These are phyloP conservation scores for Cladosporium halotolerans DNA, from an alignment of 2,329 filamentous ascomycete species.

Conservation along the genomic window DNA sequence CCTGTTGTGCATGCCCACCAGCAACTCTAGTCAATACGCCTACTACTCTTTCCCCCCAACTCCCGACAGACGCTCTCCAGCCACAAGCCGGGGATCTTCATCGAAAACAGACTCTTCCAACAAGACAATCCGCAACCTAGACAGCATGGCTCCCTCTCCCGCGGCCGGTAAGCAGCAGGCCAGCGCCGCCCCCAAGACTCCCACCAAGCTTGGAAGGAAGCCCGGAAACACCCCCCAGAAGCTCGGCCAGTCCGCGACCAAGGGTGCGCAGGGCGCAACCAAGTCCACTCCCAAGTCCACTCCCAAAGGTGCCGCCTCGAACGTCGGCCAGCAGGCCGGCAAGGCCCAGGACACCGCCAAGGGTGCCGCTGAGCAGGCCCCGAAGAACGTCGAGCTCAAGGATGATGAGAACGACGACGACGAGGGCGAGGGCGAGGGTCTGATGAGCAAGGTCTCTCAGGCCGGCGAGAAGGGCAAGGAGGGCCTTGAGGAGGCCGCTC, in stretches of 20 bases:
- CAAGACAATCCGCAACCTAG: slow-evolving; percentile 25
- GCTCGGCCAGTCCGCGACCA: slow-evolving; percentile 34
- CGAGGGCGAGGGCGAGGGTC: slow-evolving; percentile 30
- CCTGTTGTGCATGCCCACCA: slow-evolving; percentile 40
- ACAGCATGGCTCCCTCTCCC: slow-evolving; percentile 45
- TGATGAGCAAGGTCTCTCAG: slow-evolving; percentile 43
- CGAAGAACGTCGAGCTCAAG: slow-evolving; percentile 31
- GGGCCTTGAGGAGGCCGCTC: slow-evolving; percentile 39
- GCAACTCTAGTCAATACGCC: slow-evolving; percentile 43
- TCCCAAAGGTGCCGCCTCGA: not conserved
- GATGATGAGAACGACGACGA: slow-evolving; percentile 32
- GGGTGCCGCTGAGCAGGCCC: slow-evolving; percentile 29
- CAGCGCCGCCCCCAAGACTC: slow-evolving; percentile 41
- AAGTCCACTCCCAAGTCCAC: slow-evolving; percentile 25
- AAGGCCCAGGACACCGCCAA: slow-evolving; percentile 35
- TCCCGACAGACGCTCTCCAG: slow-evolving; percentile 38
- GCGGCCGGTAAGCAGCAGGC: slow-evolving; percentile 43
- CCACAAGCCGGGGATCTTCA: slow-evolving; percentile 11
- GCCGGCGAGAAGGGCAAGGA: slow-evolving; percentile 39
- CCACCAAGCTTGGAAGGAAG: slow-evolving; percentile 46
- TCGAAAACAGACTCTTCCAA: slow-evolving; percentile 9
- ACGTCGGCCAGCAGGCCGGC: slow-evolving; percentile 21
- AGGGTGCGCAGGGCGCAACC: slow-evolving; percentile 4
- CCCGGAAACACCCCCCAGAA: slow-evolving; percentile 32
- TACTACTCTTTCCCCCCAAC: slow-evolving; percentile 49